Base-by-base conservation (phyloP, 345 rosid genomes). In the Populus ilicifolia region DNA sequence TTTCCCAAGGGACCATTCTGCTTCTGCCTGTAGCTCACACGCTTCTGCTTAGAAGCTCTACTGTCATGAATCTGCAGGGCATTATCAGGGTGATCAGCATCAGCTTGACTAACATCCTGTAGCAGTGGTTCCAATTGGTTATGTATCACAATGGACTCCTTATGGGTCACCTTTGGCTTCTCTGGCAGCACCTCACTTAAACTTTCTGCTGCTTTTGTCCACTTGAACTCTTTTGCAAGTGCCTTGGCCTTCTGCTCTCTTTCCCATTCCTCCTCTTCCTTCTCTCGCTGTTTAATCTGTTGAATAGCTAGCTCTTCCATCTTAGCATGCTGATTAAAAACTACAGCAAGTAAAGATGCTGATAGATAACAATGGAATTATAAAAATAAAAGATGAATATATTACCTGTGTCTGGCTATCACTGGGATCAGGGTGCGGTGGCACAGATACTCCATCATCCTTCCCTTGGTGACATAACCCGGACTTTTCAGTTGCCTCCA, bases 261-360 rank as follows among this genome's bases (percentile, higher is more conserved):
- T 50, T 77, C 84, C 73, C 97, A 87, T 81, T 96, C 97, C 79
- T 96, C 99, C 87, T 96, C 99, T 84, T 92, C 98, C 77, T 88
- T 83, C 76, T 89, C 90, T 61, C 90, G 85, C 77, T 89, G 96
- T 73, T 85, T 92, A 74, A 80, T 82, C 77, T 92, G 90, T 82
- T 91, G 91, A 84, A 82, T 84, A 70, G 94, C 97, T 72, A 87
- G 81, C 80, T 91, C 98, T 86, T 74, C 88, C 93, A 89, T 88
- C 80, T 80, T 89, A 78, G 88, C 89, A 78, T 86, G 93, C 99
- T 96, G 87, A 81, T 81, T 23, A 72, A 59, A 76, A 69, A 67
- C 6, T 39, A 39, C 10, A 25, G 56, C 33, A 56, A 52, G 27
- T 20, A 43, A 18, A 50, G 16, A 43, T 27, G 29, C 29, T 30